phyloP scores from a whole-genome alignment of 2,329 filamentous ascomycete species.

The Diaporthe citri region DNA sequence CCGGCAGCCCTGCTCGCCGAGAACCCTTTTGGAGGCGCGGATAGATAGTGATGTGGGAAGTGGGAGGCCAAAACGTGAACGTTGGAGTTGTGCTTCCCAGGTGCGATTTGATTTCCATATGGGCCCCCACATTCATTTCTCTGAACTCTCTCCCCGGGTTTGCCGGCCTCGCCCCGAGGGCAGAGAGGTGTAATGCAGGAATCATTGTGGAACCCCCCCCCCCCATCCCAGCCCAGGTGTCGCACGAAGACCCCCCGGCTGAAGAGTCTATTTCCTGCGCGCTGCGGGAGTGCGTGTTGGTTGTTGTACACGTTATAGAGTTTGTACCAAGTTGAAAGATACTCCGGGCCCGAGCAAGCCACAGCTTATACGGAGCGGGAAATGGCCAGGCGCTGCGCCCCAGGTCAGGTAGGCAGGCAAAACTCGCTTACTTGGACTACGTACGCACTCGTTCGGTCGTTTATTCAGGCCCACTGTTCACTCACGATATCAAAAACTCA shows the following conservation, averaged over 20 bases:
- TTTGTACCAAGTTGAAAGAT: not conserved
- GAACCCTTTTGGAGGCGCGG: not conserved
- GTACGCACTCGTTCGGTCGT: not conserved
- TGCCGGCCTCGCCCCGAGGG: not conserved
- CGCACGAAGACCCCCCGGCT: not conserved
- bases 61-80: not conserved
- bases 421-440: not conserved
- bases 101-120: not conserved
- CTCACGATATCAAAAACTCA: not conserved
- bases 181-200: not conserved
- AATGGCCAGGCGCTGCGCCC: not conserved
- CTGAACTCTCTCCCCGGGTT: not conserved
- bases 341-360: constrained; percentile 19
- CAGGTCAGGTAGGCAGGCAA: not conserved
- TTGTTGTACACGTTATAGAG: constrained; percentile 17
- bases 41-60: not conserved
- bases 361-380: not conserved
- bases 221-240: too few species aligned
- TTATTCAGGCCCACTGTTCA: not conserved
- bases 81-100: not conserved
- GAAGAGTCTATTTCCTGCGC: not conserved
- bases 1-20: not conserved
- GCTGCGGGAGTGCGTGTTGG: not conserved
- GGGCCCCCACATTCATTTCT: not conserved
- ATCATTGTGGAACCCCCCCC: not conserved